Base-by-base conservation (phyloP, 202 grass and related monocot species). In the Carex arenaria region DNA sequence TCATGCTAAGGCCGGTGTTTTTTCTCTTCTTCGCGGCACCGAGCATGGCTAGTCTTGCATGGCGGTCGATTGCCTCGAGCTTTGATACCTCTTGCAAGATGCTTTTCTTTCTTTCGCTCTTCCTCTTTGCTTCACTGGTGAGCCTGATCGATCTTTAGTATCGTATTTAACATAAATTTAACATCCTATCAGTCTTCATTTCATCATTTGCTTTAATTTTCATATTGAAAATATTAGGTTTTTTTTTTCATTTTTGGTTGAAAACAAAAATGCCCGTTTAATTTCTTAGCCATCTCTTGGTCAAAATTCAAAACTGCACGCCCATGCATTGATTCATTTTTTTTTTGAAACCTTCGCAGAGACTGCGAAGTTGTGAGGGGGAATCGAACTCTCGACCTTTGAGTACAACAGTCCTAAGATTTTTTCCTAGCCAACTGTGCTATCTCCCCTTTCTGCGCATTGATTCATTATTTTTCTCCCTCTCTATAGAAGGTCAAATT, bases 11-110 rank as follows among this genome's bases (percentile, higher is more conserved):
- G 0, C 95, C 95, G 0, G 90, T 95, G 2, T 98, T 95, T 89
- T 98, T 98, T 82, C 95, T 98, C 76, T 98, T 98, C 82, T 93
- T 95, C 75, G 95, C 95, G 0, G 85, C 95, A 3, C 92, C 95
- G 0, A 93, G 95, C 86, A 89, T 95, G 90, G 95, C 95, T 56
- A 84, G 92, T 45, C 89, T 98, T n/a, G 90, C 95, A 0, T 98
- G 90, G 95, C 55, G 79, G 67, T 87, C 92, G 70, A 94, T 98
- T 43, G 3, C 86, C 0, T 1, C 70, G 1, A 86, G 85, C 28
- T 97, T 94, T 82, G 89, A 90, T 74, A 90, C 87, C 43, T 77
- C 80, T 64, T 94, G 88, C 92, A 97, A 93, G 90, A 97, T 97
- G 92, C 69, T 97, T 71, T 97, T 97, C 92, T 97, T 93, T 89